phyloP scores from a whole-genome alignment of 441 rosid species.

The Erodium texanum region DNA sequence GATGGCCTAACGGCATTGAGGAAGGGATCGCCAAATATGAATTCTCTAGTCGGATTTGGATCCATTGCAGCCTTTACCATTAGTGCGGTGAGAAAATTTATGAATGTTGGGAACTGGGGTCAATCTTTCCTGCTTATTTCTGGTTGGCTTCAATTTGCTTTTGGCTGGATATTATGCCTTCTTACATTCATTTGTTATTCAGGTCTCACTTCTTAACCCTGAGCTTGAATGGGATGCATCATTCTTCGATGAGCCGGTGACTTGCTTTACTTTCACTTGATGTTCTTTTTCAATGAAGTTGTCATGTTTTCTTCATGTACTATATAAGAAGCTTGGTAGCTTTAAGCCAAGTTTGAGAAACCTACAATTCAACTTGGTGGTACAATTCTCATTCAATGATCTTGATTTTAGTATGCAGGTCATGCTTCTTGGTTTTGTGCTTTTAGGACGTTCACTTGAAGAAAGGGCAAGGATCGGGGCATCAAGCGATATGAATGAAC shows the following conservation, averaged over 20 bases:
- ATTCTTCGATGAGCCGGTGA: constrained; percentile 96
- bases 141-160: constrained; percentile 14
- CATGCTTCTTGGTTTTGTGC: constrained; percentile 97
- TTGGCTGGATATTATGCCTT: constrained; percentile 2
- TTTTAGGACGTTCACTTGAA: constrained; percentile 90
- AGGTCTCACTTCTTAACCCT: constrained; percentile 64
- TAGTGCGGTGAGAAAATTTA: constrained; percentile 50
- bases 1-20: constrained; percentile 75
- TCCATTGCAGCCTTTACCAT: constrained; percentile 75
- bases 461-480: constrained; percentile 80
- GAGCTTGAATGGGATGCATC: constrained; percentile 91
- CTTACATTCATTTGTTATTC: constrained; percentile 8
- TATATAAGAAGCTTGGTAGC: not conserved
- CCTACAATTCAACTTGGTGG: not conserved
- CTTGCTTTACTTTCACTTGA: constrained; percentile 34
- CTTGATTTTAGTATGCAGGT: constrained; percentile 77
- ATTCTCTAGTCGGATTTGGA: constrained; percentile 89
- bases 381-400: constrained; percentile 39
- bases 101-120: not conserved
- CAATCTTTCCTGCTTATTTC: not conserved
- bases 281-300: constrained; percentile 10
- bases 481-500: constrained; percentile 94
- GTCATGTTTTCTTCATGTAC: not conserved
- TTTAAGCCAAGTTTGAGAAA: constrained; percentile 7
- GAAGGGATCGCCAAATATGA: constrained; percentile 95